phyloP scores from a whole-genome alignment of 2,329 filamentous ascomycete genomes.

The Lasiodiplodia gonubiensis region DNA sequence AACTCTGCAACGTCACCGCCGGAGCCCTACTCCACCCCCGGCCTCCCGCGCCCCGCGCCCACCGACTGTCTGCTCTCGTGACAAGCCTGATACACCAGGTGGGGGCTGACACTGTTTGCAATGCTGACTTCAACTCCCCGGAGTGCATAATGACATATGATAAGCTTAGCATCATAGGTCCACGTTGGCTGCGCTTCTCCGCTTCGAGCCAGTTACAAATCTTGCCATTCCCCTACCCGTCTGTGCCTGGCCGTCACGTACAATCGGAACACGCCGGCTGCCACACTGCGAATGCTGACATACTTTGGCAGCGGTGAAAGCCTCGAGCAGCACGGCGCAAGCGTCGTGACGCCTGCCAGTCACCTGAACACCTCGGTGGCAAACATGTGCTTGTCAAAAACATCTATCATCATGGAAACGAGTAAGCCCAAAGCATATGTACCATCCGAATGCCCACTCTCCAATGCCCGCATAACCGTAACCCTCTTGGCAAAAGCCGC shows the following conservation, averaged over 20 bases:
- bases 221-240: not conserved
- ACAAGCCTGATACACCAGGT: slow-evolving; percentile 5
- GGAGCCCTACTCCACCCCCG: not conserved
- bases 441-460: slow-evolving; percentile 9
- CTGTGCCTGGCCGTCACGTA: not conserved
- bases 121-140: slow-evolving; percentile 23
- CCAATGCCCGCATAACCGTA: slow-evolving; percentile 16
- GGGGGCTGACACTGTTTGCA: slow-evolving; percentile 19
- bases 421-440: slow-evolving; percentile 21
- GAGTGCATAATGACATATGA: slow-evolving; percentile 23
- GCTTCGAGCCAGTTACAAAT: slow-evolving; percentile 23
- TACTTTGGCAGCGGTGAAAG: slow-evolving; percentile 22
- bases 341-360: not conserved
- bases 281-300: slow-evolving; percentile 16
- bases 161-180: slow-evolving; percentile 16
- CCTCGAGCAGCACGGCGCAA: not conserved
- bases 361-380: slow-evolving; percentile 2
- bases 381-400: slow-evolving; percentile 1
- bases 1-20: slow-evolving; percentile 2
- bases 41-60: not conserved
- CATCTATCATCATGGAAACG: not conserved
- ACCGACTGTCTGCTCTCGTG: slow-evolving; percentile 6
- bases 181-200: slow-evolving; percentile 11
- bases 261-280: slow-evolving; percentile 24
- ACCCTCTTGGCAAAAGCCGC: not conserved